A percentile compares a stretch with the other conserved stretches of the same genome.
Evolutionary conservation across 768 basidiomycete species (phyloP).

Genomic region (Punctularia strigosozonata): DNA sequence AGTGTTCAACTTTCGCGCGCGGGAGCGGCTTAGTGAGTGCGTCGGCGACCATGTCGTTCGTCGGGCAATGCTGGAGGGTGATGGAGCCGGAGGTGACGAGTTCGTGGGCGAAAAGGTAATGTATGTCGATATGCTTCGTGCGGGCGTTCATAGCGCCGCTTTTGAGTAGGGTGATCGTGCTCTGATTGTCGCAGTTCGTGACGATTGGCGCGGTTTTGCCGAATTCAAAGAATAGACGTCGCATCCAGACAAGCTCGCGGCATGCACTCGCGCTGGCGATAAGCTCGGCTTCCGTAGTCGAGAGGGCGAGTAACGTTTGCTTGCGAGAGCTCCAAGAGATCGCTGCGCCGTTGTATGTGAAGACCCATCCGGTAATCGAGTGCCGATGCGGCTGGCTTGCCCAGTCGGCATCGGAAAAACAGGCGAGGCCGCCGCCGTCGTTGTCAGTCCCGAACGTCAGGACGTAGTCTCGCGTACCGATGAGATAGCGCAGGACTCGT

Average conservation of each 20-base stretch:
- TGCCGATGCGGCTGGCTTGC: constrained; percentile 11
- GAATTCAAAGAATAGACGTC: too few relatives aligned
- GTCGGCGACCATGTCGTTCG: constrained; percentile 18
- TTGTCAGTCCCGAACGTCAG: constrained; percentile 2
- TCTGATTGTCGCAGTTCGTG: too few relatives aligned
- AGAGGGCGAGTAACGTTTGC: constrained; percentile 18
- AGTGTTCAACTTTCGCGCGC: constrained; percentile 1
- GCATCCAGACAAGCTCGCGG: too few relatives aligned
- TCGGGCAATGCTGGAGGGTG: constrained; percentile 5
- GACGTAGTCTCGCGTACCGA: not conserved
- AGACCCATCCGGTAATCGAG: constrained; percentile 17
- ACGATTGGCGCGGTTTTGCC: too few relatives aligned
- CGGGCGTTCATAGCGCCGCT: constrained; percentile 16
- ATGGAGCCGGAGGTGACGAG: constrained; percentile 8
- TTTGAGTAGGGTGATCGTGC: constrained; percentile 14
- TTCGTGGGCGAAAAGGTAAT: constrained; percentile 19
- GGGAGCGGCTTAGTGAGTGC: constrained; percentile 16
- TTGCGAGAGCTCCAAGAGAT: constrained; percentile 16
- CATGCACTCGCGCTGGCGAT: too few relatives aligned
- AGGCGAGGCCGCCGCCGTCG: constrained; percentile 1
- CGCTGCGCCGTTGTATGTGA: constrained; percentile 10
- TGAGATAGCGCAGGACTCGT: not conserved
- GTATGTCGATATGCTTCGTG: constrained; percentile 26
- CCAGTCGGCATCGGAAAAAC: constrained; percentile 22
- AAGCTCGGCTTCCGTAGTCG: constrained; percentile 21